phyloP scores from a whole-genome alignment of 179 eudicot genomes.

The Dionaea muscipula region DNA sequence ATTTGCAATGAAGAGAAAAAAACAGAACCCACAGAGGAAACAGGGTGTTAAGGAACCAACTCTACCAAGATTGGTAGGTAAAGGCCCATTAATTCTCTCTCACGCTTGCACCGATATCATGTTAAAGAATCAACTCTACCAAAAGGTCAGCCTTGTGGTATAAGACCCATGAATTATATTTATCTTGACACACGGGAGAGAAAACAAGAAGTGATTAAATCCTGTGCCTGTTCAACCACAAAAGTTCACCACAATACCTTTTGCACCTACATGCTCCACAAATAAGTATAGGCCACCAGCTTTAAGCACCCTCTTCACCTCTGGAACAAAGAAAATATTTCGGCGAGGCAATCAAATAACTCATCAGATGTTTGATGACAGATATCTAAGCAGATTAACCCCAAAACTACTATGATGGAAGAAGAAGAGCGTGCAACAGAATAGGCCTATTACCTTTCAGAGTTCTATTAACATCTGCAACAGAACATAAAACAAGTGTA shows the following conservation, averaged over 20 bases:
- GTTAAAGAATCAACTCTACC: too few species aligned
- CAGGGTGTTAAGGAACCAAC: too few species aligned
- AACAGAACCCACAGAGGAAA: too few species aligned
- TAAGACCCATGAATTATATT: too few species aligned
- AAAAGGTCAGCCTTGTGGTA: too few species aligned
- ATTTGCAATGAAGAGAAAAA: not conserved
- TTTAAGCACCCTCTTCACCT: constrained; percentile 82
- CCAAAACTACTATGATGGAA: not conserved
- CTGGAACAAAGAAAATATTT: constrained; percentile 23
- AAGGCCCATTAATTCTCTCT: not conserved
- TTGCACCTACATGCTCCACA: constrained; percentile 89
- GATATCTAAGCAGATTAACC: not conserved
- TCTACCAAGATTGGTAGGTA: too few species aligned
- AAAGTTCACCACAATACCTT: constrained; percentile 30
- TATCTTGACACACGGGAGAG: too few species aligned
- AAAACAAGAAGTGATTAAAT: not conserved
- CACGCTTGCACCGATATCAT: too few species aligned
- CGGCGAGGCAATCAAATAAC: not conserved
- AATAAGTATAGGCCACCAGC: constrained; percentile 79
- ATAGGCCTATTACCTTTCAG: constrained; percentile 40
- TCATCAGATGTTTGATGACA: not conserved
- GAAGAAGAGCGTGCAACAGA: not conserved
- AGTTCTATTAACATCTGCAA: constrained; percentile 45
- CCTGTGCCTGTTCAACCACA: not conserved
- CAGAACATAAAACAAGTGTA: constrained; percentile 88